Evolutionary conservation across 2,329 filamentous ascomycete genomes (phyloP).

Genomic region (Diaporthe velutina): DNA sequence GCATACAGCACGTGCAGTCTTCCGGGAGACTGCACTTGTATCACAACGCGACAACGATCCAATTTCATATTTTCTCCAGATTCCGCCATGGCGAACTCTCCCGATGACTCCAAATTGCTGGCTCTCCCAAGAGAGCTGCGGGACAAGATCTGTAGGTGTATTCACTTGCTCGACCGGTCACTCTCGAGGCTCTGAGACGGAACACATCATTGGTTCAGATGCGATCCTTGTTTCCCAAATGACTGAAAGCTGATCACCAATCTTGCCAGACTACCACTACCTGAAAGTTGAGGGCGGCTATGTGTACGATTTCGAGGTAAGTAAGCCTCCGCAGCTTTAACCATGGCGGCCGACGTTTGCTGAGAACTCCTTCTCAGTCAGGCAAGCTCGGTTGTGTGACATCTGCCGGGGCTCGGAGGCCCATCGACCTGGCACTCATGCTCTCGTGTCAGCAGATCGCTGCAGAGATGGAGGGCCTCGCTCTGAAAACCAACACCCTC

Average conservation of each 20-base stretch:
- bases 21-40: not conserved
- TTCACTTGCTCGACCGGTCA: not conserved
- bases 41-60: too few species aligned
- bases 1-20: too few species aligned
- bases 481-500: constrained; percentile 2
- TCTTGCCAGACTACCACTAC: not conserved
- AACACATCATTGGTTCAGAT: not conserved
- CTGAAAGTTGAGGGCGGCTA: not conserved
- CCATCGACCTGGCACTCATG: not conserved
- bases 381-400: not conserved
- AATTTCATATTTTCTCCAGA: too few species aligned
- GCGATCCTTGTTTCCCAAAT: not conserved
- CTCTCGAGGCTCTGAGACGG: not conserved
- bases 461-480: constrained; percentile 5
- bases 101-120: not conserved
- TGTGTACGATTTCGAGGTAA: not conserved
- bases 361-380: not conserved
- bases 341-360: not conserved
- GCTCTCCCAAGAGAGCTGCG: constrained; percentile 10
- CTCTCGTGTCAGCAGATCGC: constrained; percentile 10
- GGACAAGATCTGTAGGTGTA: not conserved
- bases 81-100: constrained; percentile 1
- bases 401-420: not conserved
- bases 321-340: not conserved
- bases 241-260: not conserved